Percentiles rank a stretch among this genome's conserved stretches.
Evolutionary conservation across 2,329 filamentous ascomycete species (phyloP).

Genomic region (Didymella keratinophila): DNA sequence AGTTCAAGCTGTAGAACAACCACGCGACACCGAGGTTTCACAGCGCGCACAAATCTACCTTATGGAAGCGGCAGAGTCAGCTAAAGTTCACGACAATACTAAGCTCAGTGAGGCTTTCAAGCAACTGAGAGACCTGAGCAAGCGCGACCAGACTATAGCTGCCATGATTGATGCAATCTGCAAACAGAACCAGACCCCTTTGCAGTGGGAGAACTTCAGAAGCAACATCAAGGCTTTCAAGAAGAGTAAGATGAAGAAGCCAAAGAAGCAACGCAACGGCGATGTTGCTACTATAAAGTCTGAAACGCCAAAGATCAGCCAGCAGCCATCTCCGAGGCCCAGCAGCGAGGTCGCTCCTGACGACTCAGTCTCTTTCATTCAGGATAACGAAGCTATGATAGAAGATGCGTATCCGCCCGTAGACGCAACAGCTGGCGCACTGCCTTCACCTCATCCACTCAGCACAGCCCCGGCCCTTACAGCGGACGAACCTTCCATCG

Average conservation of each 20-base stretch:
- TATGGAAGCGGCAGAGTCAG: slow-evolving; percentile 54
- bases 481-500: slow-evolving; percentile 34
- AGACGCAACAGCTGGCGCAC: slow-evolving; percentile 8
- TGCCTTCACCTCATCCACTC: slow-evolving; percentile 36
- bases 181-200: slow-evolving; percentile 48
- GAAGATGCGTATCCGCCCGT: slow-evolving; percentile 32
- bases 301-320: slow-evolving; percentile 26
- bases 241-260: slow-evolving; percentile 48
- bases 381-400: slow-evolving; percentile 29
- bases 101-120: slow-evolving; percentile 50
- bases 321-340: slow-evolving; percentile 34
- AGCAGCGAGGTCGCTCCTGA: slow-evolving; percentile 38
- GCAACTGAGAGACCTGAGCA: slow-evolving; percentile 54
- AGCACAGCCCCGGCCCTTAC: slow-evolving; percentile 40
- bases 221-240: slow-evolving; percentile 54
- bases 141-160: slow-evolving; percentile 47
- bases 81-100: slow-evolving; percentile 45
- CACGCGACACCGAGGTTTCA: slow-evolving; percentile 21
- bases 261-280: slow-evolving; percentile 26
- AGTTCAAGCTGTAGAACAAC: slow-evolving; percentile 20
- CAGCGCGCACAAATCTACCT: slow-evolving; percentile 49
- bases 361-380: slow-evolving; percentile 33
- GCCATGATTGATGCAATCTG: slow-evolving; percentile 55
- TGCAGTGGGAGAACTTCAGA: slow-evolving; percentile 54
- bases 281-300: slow-evolving; percentile 46